Evolutionary conservation across 768 basidiomycete genomes (phyloP), one percentile per base, ranked within the genome.

Genomic region (Leccinum aurantiacum): DNA sequence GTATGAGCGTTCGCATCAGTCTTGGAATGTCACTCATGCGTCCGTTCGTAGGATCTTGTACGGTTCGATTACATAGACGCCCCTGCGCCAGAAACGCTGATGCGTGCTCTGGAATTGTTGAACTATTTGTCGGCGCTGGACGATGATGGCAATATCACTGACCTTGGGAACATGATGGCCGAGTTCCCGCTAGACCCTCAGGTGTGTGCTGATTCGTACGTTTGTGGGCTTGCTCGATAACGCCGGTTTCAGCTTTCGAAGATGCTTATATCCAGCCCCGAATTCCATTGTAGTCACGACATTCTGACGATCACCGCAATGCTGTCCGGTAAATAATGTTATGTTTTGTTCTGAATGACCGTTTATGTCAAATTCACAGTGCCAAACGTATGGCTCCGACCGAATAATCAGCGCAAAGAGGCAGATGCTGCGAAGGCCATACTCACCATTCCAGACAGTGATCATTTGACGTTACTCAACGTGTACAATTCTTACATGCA

Each of bases 171-270:
- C 38, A 89, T 93, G 61, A 98, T 98, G 96, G 96, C 97, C 0
- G 94, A 98, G 66, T 98, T 98, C 80, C 97, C 96, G 13, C 82
- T 99, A n/a, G 97, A 98, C 73, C 97, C 96, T 44, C 95, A 95
- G 80, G 91, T 90, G 64, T 41, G 80, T 60, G 11, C 1, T 50
- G 22, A 1, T 47, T 33, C n/a, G 10, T 35, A 2, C 1, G 1
- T 9, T 24, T 11, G 17, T 5, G 1, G 17, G 48, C 3, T 29
- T 1, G 10, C 17, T 29, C 4, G 2, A 6, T 61, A 9, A 74
- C 7, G 4, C 29, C 22, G 4, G 2, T 4, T 44, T 15, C 37
- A 73, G 87, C 81, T 98, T 66, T 86, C 97, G 25, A 97, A 97
- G 74, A 89, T 96, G 85, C 83, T 98, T 53, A 93, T 98, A 62